Base-by-base conservation (phyloP, 2,329 filamentous ascomycete species). In the Colletotrichum sp. region DNA sequence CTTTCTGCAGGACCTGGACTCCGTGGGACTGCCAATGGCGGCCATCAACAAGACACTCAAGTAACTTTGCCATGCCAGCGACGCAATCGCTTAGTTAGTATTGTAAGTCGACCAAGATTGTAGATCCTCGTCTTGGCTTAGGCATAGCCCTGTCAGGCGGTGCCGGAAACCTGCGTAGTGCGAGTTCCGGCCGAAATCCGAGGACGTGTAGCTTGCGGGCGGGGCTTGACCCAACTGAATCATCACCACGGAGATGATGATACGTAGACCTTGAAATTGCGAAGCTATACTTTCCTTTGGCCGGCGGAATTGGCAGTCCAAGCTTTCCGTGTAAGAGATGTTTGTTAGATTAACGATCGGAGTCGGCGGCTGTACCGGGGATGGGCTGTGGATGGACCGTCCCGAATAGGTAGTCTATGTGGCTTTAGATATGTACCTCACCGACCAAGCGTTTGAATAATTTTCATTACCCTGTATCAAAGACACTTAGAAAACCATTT, bases 171-270 rank as follows among this genome's bases (percentile, higher is more conserved):
- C 9, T 11, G 29, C 8, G 13, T n/a, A 4, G 7, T 11, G 31
- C 55, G 29, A 59, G 38, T 65, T 51, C 62, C 62, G 62, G 38
- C 62, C 62, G 38, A 54, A 65, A 34, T 65, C 43, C 62, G 62
- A 51, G 16, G 18, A 18, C 27, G 27, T 27, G 16, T 13, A 57
- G 54, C 54, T 16, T 5, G 21, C 24, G 29, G 24, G 16, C 43
- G 8, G 15, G 21, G 3, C 38, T 16, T 27, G 24, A 29, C 54
- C 21, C 8, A 29, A 57, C 15, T 29, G n/a, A 57, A 57, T 29
- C 24, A 21, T 29, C 54, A 2, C 15, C 21, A 16, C 16, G 24
- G 8, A 24, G 13, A 24, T 24, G 6, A 8, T n/a, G 43, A 51
- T 51, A 51, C 12, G 43, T 13, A n/a, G 43, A n/a, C 12, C 9